A percentile compares a stretch with the other conserved stretches of the same genome.
These are phyloP conservation scores for Pythium diclinum DNA, from an alignment of 352 stramenopile species.

Conservation along the genomic window DNA sequence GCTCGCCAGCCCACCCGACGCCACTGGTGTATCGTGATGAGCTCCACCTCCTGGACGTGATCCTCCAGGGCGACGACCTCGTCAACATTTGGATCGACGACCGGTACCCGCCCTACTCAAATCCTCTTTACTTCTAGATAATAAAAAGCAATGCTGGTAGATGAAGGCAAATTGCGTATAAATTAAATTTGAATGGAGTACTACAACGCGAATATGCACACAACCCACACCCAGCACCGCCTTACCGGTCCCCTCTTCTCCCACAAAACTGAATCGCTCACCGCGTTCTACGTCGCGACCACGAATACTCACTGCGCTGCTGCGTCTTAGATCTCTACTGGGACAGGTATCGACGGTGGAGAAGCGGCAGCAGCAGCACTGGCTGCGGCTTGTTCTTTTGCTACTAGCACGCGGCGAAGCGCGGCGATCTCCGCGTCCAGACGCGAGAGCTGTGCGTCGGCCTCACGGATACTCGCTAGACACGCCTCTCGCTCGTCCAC, in stretches of 20 bases:
- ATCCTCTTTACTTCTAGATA: conserved; percentile 54
- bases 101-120: conserved; percentile 63
- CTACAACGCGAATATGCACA: not conserved
- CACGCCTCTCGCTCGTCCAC: conserved; percentile 6
- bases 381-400: conserved; percentile 1
- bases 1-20: conserved; percentile 47
- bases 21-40: conserved; percentile 60
- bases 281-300: no score
- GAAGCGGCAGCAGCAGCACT: not conserved
- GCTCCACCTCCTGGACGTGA: conserved; percentile 49
- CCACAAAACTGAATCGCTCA: not conserved
- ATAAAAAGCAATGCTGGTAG: not conserved
- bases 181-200: conserved; percentile 2
- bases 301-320: not conserved
- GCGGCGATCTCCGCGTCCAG: conserved; percentile 27
- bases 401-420: conserved; percentile 20
- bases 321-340: not conserved
- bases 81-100: conserved; percentile 77
- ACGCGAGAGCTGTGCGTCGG: conserved; percentile 20
- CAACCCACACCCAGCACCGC: not conserved
- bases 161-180: not conserved
- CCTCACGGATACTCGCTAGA: conserved; percentile 14
- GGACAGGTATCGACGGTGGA: not conserved
- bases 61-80: conserved; percentile 66
- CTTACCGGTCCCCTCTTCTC: not conserved